phyloP scores from a whole-genome alignment of 495 filamentous ascomycete species.

The Podospora didyma region DNA sequence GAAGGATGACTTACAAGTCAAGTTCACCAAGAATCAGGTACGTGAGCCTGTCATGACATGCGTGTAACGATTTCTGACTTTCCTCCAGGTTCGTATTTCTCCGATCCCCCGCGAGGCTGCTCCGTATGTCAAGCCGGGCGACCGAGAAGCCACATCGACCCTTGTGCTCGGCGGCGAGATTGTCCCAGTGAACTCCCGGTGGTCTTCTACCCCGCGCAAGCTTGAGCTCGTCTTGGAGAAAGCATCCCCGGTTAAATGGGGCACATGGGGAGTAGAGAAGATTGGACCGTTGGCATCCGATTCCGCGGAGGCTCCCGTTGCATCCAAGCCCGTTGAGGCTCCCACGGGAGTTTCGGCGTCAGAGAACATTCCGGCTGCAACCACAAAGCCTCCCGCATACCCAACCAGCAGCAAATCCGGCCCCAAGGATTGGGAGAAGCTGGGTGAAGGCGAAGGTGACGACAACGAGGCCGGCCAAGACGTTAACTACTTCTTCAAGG shows the following conservation, averaged over 20 bases:
- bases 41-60: background rate
- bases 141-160: constrained; percentile 44
- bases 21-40: constrained; percentile 24
- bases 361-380: too few relatives aligned
- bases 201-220: constrained; percentile 70
- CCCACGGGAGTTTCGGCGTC: too few relatives aligned
- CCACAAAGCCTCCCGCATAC: constrained; percentile 54
- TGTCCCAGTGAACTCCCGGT: constrained; percentile 54
- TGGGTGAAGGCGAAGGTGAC: constrained; percentile 50
- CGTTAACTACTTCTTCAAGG: constrained; percentile 89
- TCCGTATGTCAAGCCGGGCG: constrained; percentile 21
- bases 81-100: constrained; percentile 18
- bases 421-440: constrained; percentile 88
- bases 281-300: background rate
- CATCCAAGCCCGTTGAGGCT: too few relatives aligned
- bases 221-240: constrained; percentile 80
- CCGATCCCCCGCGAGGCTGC: constrained; percentile 24
- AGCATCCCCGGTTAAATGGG: constrained; percentile 69
- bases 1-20: constrained; percentile 28
- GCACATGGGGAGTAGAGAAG: constrained; percentile 29
- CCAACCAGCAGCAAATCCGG: constrained; percentile 84
- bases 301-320: too few relatives aligned
- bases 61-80: background rate
- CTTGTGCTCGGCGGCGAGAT: constrained; percentile 68
- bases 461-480: constrained; percentile 62